Evolutionary conservation across 2,329 filamentous ascomycete species (phyloP), one percentile per base, ranked within the genome.

Genomic region (Diaporthe caulivora): DNA sequence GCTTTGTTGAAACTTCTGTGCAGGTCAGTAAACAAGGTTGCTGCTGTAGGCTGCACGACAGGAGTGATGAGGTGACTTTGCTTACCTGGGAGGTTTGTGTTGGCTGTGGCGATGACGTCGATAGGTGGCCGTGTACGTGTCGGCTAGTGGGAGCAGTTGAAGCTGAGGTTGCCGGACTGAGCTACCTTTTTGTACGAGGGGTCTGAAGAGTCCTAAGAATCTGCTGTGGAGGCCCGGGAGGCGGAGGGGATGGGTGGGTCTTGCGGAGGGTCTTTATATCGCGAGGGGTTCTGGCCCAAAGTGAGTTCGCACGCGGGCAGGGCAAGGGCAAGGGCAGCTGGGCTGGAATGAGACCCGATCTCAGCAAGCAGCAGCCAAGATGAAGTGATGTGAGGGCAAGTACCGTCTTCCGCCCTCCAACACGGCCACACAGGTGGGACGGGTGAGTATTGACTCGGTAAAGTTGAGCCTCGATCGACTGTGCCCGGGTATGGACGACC

Each of bases 381-480:
- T 71, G 55, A 71, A 62, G 69, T 60, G 55, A 62, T 62, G 37
- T 62, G 55, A 21, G 51, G 18, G 44, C 54, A 49, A 58, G 57
- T 71, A 71, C 68, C 68, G 57, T 21, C 57, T 42, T 57, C 55
- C 44, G 24, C 44, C 13, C 34, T 42, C 26, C 29, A 53, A 42
- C n/a, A 55, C 9, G 34, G 34, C 34, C 34, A 10, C 37, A 40
- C 15, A 47, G 29, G 69, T 71, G 69, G 55, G 49, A 71, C 55
- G 55, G 53, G 69, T 71, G 40, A 60, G 55, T 55, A 47, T 53
- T 54, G 40, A 71, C 57, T 67, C 49, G 72, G 57, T 71, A 58
- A 67, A 62, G 58, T 73, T 73, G 72, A 73, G 72, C 55, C 72
- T 73, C 72, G 72, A 72, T 72, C 70, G n/a, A n/a, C n/a, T n/a